Conservation (phyloP, 2,329 filamentous ascomycete genomes). For the Epichloe bromicola region DNA sequence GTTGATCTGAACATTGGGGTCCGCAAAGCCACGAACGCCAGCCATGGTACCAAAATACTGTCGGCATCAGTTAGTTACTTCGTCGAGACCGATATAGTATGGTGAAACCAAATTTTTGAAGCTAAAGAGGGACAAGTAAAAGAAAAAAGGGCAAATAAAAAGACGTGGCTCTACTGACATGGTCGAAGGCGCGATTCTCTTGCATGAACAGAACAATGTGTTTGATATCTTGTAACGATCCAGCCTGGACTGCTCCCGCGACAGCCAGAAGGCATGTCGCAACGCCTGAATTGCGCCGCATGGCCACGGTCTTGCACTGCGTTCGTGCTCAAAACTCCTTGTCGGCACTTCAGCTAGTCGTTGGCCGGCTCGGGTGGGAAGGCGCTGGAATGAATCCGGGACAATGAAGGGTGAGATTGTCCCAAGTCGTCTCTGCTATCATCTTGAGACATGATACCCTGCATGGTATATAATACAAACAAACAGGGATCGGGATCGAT, state of each 20-base stretch:
- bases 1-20: slow-evolving; percentile 20
- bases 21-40: slow-evolving; percentile 39
- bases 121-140: too few relatives aligned
- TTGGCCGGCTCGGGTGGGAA: too few relatives aligned
- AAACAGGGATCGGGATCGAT: background rate
- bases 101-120: too few relatives aligned
- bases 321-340: background rate
- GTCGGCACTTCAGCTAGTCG: too few relatives aligned
- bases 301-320: background rate
- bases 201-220: slow-evolving; percentile 48
- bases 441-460: background rate
- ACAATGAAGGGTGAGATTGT: background rate
- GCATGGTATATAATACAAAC: background rate
- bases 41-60: slow-evolving; percentile 44
- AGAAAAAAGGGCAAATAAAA: too few relatives aligned
- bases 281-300: background rate
- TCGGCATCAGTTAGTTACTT: background rate
- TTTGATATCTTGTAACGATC: slow-evolving; percentile 35
- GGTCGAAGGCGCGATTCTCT: slow-evolving; percentile 23
- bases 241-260: slow-evolving; percentile 14
- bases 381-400: background rate
- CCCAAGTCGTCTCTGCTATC: background rate
- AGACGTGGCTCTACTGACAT: slow-evolving; percentile 11
- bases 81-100: background rate
- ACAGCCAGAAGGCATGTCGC: slow-evolving; percentile 8